phyloP scores from a whole-genome alignment of 1,139 yeast species.

The Protomyces inouyei region DNA sequence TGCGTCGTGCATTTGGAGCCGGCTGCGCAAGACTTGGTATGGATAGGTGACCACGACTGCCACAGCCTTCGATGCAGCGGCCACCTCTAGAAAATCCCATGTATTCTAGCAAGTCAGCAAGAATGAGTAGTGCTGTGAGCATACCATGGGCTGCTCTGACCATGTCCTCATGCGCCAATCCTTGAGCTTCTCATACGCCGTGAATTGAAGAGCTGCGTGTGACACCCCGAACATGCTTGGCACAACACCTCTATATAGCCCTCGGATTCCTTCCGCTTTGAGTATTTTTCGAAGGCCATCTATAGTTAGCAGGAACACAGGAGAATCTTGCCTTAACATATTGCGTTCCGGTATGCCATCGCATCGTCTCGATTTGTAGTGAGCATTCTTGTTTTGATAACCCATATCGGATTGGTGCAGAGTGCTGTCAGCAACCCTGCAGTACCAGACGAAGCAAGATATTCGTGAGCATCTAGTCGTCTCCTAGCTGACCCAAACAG shows the following conservation, averaged over 20 bases:
- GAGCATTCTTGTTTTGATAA: constrained; percentile 77
- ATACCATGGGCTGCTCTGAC: constrained; percentile 7
- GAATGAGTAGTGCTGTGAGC: constrained; percentile 6
- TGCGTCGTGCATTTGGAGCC: constrained; percentile 56
- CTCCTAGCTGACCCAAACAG: constrained; percentile 15
- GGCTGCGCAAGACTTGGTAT: constrained; percentile 71
- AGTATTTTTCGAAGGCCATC: constrained; percentile 56
- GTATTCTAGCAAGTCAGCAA: constrained; percentile 40
- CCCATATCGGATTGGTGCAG: constrained; percentile 89
- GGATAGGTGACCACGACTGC: constrained; percentile 76
- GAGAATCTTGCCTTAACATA: not conserved
- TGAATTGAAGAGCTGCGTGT: constrained; percentile 84
- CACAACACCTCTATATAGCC: constrained; percentile 76
- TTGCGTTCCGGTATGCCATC: constrained; percentile 35
- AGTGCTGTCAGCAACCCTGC: constrained; percentile 76
- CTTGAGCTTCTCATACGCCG: constrained; percentile 75
- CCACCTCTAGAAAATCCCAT: constrained; percentile 56
- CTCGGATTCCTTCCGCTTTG: constrained; percentile 58
- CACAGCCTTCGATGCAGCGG: constrained; percentile 63
- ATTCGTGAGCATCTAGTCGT: constrained; percentile 37
- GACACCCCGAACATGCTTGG: constrained; percentile 81
- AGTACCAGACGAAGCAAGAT: constrained; percentile 51
- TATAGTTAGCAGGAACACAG: constrained; percentile 40
- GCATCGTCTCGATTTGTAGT: constrained; percentile 15
- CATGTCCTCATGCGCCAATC: constrained; percentile 32